Percentiles rank a stretch among this genome's conserved stretches.
These are phyloP conservation scores for Trichoderma lentiforme DNA, from an alignment of 2,329 filamentous ascomycete species.

Conservation along the genomic window DNA sequence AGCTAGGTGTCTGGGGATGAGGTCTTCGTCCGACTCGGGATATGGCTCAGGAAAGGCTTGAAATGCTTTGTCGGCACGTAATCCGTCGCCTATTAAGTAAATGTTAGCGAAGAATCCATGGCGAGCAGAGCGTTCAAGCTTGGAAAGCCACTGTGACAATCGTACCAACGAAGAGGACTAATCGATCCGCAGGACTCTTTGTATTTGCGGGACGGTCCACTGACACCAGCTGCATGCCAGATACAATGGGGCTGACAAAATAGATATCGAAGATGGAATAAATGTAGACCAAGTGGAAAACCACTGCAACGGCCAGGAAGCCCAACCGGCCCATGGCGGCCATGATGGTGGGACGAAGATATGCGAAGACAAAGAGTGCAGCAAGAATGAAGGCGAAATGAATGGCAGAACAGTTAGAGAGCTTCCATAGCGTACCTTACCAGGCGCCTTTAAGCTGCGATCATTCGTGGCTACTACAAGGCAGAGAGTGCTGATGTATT, in stretches of 20 bases:
- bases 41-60: conserved; percentile 89
- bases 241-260: conserved; percentile 95
- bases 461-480: background rate
- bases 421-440: conserved; percentile 16
- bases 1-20: conserved; percentile 75
- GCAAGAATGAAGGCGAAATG: background rate
- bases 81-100: conserved; percentile 65
- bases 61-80: conserved; percentile 97
- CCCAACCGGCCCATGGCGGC: conserved; percentile 63
- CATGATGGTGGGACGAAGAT: conserved; percentile 39
- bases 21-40: conserved; percentile 59
- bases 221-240: conserved; percentile 82
- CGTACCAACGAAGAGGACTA: conserved; percentile 89
- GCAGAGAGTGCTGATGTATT: background rate
- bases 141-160: background rate
- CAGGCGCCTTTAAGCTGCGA: background rate
- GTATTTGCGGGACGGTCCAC: conserved; percentile 58
- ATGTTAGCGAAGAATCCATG: conserved; percentile 11
- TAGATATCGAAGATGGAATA: conserved; percentile 98
- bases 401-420: background rate
- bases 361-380: background rate
- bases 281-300: conserved; percentile 92
- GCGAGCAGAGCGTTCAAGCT: background rate
- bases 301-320: conserved; percentile 82
- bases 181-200: conserved; percentile 78